Conservation (phyloP, 176 grass and related monocot species). For the Paspalum vaginatum region DNA sequence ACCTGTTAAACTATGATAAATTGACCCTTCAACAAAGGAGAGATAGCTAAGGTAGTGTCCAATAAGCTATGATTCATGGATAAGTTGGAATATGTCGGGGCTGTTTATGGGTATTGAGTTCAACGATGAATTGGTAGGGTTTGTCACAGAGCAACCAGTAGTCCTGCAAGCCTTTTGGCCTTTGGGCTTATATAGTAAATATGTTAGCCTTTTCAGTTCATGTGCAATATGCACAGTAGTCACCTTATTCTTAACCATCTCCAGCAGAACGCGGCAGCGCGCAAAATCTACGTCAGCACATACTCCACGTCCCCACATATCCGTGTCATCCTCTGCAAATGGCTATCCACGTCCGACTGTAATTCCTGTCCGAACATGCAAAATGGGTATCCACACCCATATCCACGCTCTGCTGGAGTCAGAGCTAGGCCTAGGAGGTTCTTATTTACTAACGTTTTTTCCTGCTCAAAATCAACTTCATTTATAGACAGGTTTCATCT, state of each 20-base stretch:
- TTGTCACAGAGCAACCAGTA: background rate
- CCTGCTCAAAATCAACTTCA: constrained; percentile 7
- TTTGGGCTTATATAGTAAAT: constrained; percentile 27
- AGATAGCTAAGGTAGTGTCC: background rate
- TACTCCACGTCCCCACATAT: too few relatives aligned
- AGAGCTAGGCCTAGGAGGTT: background rate
- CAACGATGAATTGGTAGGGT: background rate
- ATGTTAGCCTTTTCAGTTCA: background rate
- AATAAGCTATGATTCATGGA: constrained; percentile 19
- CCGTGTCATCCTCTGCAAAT: too few relatives aligned
- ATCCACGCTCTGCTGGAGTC: background rate
- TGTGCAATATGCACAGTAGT: background rate
- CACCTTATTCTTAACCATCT: background rate
- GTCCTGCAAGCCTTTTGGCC: background rate
- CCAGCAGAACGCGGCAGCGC: too few relatives aligned
- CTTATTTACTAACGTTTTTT: constrained; percentile 33
- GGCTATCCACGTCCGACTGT: too few relatives aligned
- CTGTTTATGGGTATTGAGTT: background rate
- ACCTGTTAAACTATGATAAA: constrained; percentile 32
- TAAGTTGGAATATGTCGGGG: background rate
- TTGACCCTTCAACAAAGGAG: background rate
- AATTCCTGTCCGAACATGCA: too few relatives aligned
- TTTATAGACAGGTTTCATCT: constrained; percentile 17
- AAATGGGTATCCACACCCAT: too few relatives aligned
- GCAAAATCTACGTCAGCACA: too few relatives aligned